Base-by-base conservation (phyloP, 1,284 basidiomycete genomes). In the Thecaphora thlaspeos region DNA sequence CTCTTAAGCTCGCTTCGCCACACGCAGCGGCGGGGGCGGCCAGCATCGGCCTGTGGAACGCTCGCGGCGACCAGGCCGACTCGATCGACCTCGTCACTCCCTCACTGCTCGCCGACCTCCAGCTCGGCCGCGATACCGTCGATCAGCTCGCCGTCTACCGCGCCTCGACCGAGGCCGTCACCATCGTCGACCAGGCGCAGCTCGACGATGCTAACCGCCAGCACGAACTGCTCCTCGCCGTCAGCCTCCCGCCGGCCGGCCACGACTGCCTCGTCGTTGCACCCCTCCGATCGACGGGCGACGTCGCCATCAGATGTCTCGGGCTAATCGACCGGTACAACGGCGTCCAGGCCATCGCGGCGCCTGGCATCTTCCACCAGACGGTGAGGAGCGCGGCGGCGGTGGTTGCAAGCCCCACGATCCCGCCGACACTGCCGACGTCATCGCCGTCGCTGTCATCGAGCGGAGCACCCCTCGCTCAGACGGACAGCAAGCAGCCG, bases 21-120 rank as follows among this genome's bases (percentile, higher is more conserved):
- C 51, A 62, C 48, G 54, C 53, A n/a, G 23, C 14, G 22, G 57
- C 38, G 2, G 28, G 22, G 2, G 41, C 45, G 26, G 46, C 50
- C 1, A 62, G 44, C 4, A 9, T 62, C 5, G 59, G 59, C 3
- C 37, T 62, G 3, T 62, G 59, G 59, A 62, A 62, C 26, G 18
- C 55, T 30, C 49, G 59, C 14, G 54, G 48, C 14, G 41, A 15
- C 12, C 5, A 44, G 4, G 41, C 51, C 18, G 32, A 42, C 3
- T 34, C 32, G 32, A 7, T 34, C 12, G 32, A 34, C 32, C 11
- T 34, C 32, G 12, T 34, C 32, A 34, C 7, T 4, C 32, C 32
- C 3, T 34, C 32, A 4, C 7, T 34, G 32, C 32, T 34, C 7
- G 32, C 9, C 7, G 26, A 28, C 5, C 26, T 28, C 10, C 32